These are phyloP conservation scores for Suhomyces tanzawaensis DNA, from an alignment of 805 yeast species.

Conservation along the genomic window DNA sequence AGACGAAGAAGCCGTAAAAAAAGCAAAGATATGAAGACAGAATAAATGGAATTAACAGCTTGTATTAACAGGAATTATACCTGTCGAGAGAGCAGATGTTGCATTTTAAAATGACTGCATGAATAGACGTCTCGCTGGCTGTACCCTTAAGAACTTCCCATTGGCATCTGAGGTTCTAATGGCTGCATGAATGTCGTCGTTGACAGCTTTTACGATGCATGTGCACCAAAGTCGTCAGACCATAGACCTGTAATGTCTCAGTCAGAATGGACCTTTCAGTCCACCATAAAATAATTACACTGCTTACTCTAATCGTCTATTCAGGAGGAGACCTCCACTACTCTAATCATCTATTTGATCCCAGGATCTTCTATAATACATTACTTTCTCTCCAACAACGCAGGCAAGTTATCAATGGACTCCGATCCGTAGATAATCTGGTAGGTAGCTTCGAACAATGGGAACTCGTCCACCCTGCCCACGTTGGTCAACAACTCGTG, in stretches of 20 bases:
- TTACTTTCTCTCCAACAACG: constrained; percentile 30
- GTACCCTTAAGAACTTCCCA: too few species aligned
- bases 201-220: too few species aligned
- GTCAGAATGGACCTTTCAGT: too few species aligned
- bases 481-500: constrained; percentile 42
- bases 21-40: not conserved
- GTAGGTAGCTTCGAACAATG: constrained; percentile 47
- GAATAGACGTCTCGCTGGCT: too few species aligned
- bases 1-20: constrained; percentile 3
- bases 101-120: too few species aligned
- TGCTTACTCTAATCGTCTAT: too few species aligned
- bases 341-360: not conserved
- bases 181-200: too few species aligned
- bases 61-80: not conserved
- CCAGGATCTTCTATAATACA: not conserved
- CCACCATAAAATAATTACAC: too few species aligned
- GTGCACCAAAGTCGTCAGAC: too few species aligned
- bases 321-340: too few species aligned
- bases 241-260: too few species aligned
- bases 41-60: not conserved
- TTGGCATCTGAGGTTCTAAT: too few species aligned
- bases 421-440: constrained; percentile 41
- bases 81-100: not conserved
- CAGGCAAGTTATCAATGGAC: constrained; percentile 41
- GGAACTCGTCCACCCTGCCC: constrained; percentile 35